Evolutionary conservation across 2,329 filamentous ascomycete species (phyloP).

Genomic region (Xylariaceae sp.): DNA sequence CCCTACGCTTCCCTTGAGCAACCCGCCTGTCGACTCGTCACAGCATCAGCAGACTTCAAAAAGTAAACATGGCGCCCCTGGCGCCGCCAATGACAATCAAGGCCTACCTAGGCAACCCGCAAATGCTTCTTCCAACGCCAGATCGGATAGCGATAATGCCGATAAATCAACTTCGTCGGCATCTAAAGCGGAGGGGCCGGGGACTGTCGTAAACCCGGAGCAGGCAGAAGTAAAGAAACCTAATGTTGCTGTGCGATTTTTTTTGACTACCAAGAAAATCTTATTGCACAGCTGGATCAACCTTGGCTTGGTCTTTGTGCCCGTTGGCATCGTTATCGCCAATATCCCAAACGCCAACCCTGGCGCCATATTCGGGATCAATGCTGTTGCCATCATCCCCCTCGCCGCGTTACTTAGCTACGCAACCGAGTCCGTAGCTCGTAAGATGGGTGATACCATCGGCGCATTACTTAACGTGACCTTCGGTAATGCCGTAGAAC

Average conservation of each 20-base stretch:
- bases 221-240: conserved; percentile 37
- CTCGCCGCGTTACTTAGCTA: conserved; percentile 74
- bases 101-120: conserved; percentile 35
- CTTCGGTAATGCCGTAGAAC: conserved; percentile 79
- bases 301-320: conserved; percentile 77
- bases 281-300: conserved; percentile 80
- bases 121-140: conserved; percentile 29
- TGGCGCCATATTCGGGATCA: conserved; percentile 73
- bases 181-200: conserved; percentile 58
- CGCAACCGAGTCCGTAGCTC: conserved; percentile 77
- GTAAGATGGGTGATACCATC: conserved; percentile 73
- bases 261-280: conserved; percentile 62
- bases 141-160: conserved; percentile 40
- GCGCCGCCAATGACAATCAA: conserved; percentile 29
- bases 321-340: conserved; percentile 73
- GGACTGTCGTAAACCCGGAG: conserved; percentile 59
- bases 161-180: conserved; percentile 45
- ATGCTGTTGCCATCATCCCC: conserved; percentile 77
- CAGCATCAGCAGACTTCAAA: conserved; percentile 30
- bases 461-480: conserved; percentile 78
- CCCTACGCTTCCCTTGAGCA: conserved; percentile 49
- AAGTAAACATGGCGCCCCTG: conserved; percentile 29
- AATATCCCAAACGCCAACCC: conserved; percentile 58
- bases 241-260: conserved; percentile 44
- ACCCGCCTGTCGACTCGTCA: conserved; percentile 32